phyloP scores from a whole-genome alignment of 805 yeast species.

The Candida arabinofermentans region DNA sequence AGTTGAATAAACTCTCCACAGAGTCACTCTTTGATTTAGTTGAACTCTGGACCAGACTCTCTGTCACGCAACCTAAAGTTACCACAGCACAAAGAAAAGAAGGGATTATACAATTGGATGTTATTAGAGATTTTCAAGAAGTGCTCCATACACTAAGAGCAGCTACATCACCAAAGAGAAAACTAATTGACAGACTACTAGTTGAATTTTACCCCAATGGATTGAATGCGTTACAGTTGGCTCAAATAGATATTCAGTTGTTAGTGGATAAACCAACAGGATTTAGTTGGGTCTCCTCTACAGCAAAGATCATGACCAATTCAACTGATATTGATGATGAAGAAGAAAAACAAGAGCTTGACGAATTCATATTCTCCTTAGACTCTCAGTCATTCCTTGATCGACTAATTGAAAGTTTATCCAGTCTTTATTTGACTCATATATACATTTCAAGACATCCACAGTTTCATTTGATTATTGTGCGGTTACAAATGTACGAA shows the following conservation, averaged over 20 bases:
- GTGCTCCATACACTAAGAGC: conserved; percentile 9
- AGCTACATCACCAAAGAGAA: conserved; percentile 24
- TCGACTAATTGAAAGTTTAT: conserved; percentile 42
- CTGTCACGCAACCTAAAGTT: conserved; percentile 27
- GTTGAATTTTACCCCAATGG: conserved; percentile 53
- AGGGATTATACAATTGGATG: conserved; percentile 15
- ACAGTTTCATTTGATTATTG: conserved; percentile 50
- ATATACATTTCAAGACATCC: conserved; percentile 67
- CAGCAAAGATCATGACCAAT: conserved; percentile 34
- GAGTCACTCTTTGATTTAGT: conserved; percentile 30
- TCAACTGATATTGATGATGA: conserved; percentile 3
- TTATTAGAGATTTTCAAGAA: conserved; percentile 15
- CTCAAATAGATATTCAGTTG: conserved; percentile 66
- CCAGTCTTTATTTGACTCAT: conserved; percentile 54
- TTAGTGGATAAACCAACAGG: conserved; percentile 54
- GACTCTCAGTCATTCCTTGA: conserved; percentile 51
- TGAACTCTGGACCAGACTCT: conserved; percentile 30
- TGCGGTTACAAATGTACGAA: conserved; percentile 70
- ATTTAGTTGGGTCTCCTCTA: conserved; percentile 45
- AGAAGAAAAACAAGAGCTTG: conserved; percentile 21
- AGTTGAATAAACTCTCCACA: conserved; percentile 23
- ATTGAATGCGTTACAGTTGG: conserved; percentile 57
- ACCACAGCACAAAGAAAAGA: conserved; percentile 15
- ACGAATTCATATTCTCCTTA: conserved; percentile 33
- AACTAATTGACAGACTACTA: conserved; percentile 41